phyloP scores from a whole-genome alignment of 2,329 filamentous ascomycete species.

The Metarhizium album region DNA sequence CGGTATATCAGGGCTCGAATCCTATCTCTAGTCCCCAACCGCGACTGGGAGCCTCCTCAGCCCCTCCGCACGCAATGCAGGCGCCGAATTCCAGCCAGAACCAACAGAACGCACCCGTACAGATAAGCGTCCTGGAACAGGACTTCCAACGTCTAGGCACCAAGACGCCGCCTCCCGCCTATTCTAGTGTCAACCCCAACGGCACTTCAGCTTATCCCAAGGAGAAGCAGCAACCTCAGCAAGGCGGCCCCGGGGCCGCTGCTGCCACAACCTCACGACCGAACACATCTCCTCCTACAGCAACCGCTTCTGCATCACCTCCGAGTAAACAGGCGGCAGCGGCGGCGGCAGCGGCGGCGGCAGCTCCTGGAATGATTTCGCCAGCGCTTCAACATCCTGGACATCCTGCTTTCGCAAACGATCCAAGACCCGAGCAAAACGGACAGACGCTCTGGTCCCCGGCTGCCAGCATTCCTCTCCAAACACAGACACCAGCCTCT shows the following conservation, averaged over 20 bases:
- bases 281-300: constrained; percentile 3
- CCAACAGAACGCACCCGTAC: constrained; percentile 28
- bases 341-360: constrained; percentile 2
- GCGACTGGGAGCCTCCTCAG: constrained; percentile 28
- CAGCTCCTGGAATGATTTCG: constrained; percentile 27
- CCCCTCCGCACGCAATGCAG: constrained; percentile 27
- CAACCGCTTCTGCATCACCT: background rate
- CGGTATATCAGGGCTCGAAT: constrained; percentile 78
- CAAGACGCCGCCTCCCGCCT: constrained; percentile 87
- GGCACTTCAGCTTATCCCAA: constrained; percentile 55
- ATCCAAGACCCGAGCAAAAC: constrained; percentile 47
- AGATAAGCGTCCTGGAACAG: constrained; percentile 67
- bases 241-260: constrained; percentile 13
- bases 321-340: constrained; percentile 2
- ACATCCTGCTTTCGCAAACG: constrained; percentile 88
- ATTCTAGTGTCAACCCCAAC: constrained; percentile 61
- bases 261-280: constrained; percentile 7
- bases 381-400: constrained; percentile 47
- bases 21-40: constrained; percentile 47
- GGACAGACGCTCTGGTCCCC: constrained; percentile 34
- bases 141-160: constrained; percentile 76
- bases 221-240: constrained; percentile 58
- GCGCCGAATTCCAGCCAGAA: background rate
- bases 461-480: constrained; percentile 29
- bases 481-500: constrained; percentile 55